These are phyloP conservation scores for Cordyceps cateniannulata DNA, from an alignment of 2,329 filamentous ascomycete species.

Conservation along the genomic window DNA sequence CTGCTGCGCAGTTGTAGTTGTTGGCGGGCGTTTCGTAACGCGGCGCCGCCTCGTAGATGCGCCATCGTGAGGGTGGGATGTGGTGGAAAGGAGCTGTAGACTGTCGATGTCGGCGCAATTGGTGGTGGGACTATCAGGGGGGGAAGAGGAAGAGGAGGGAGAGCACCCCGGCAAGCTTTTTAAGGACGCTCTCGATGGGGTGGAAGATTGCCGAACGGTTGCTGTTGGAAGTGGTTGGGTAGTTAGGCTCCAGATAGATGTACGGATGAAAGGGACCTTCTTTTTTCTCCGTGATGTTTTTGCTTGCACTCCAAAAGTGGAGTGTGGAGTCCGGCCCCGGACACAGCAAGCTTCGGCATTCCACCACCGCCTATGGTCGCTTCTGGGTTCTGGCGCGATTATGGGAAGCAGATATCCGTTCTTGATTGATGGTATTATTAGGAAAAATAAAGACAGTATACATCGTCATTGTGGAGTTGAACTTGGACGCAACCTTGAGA, in stretches of 20 bases:
- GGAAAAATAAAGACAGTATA: neutral
- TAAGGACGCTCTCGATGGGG: neutral
- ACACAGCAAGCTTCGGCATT: neutral
- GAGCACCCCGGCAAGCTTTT: neutral
- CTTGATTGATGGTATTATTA: neutral
- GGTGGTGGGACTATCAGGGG: neutral
- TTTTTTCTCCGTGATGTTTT: neutral
- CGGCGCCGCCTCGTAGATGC: constrained; percentile 26
- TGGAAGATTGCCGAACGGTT: neutral
- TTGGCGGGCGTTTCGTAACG: constrained; percentile 22
- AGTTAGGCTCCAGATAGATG: neutral
- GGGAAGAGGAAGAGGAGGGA: neutral
- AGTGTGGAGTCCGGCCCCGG: neutral
- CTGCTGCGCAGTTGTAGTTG: constrained; percentile 8
- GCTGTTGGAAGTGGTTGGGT: neutral
- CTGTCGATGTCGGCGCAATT: neutral
- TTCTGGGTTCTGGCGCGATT: neutral
- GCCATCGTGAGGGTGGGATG: constrained; percentile 20
- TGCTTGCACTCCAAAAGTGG: neutral
- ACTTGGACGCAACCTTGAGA: neutral
- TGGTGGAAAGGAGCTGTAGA: neutral
- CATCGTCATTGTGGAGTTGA: neutral
- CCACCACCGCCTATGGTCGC: neutral
- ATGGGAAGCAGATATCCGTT: neutral
- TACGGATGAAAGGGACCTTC: constrained; percentile 6